Conservation (phyloP, 139 green algal species). For the Coelastrella sp. region DNA sequence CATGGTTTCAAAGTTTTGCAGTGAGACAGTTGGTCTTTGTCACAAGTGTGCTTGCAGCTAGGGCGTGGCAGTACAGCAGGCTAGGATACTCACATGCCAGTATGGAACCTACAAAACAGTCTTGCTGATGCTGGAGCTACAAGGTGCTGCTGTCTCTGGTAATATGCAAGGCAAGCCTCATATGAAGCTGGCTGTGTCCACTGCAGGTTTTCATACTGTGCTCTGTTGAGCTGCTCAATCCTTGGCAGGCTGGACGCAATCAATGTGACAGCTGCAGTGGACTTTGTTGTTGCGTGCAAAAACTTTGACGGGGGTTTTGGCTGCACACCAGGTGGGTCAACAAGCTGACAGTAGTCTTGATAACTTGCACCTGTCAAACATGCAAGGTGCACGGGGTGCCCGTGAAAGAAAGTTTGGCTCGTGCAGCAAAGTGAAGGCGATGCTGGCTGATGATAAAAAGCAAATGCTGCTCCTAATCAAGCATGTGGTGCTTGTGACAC, state of each 20-base stretch:
- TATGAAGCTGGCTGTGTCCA: neutral
- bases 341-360: neutral
- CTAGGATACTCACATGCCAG: no score
- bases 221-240: conserved; percentile 82
- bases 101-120: no score
- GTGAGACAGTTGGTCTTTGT: no score
- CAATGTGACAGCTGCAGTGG: conserved; percentile 78
- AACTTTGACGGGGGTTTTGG: conserved; percentile 99
- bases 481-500: neutral
- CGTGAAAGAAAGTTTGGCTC: no score
- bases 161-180: no score
- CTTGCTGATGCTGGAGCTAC: no score
- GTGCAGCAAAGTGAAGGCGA: no score
- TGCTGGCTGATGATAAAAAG: no score
- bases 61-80: no score
- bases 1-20: no score
- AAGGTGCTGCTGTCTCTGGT: neutral
- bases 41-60: no score
- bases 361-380: neutral
- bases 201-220: conserved; percentile 94
- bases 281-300: conserved; percentile 86
- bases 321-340: conserved; percentile 73
- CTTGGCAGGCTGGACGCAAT: conserved; percentile 62
- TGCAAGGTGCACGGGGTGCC: neutral
- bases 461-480: neutral